These are phyloP conservation scores for Sarcomyxa edulis DNA, from an alignment of 768 basidiomycete genomes.

Conservation along the genomic window DNA sequence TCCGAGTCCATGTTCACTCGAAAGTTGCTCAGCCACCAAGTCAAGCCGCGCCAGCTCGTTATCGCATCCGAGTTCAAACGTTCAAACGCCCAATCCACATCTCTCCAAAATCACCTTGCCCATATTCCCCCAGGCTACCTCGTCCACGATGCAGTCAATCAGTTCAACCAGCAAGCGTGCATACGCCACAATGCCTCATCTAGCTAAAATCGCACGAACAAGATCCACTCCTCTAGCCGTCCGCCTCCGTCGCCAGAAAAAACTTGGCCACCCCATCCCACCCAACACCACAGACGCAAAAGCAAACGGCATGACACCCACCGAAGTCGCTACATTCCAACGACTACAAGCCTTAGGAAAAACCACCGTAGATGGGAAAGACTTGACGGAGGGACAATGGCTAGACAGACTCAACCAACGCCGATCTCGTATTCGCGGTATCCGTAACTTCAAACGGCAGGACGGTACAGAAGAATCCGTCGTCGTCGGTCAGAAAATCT, in stretches of 20 bases:
- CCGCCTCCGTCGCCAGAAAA: constrained; percentile 51
- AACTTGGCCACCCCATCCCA: constrained; percentile 28
- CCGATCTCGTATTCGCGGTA: constrained; percentile 65
- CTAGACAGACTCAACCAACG: constrained; percentile 47
- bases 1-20: too few relatives aligned
- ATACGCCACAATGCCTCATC: constrained; percentile 35
- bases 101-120: too few relatives aligned
- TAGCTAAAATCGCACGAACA: constrained; percentile 52
- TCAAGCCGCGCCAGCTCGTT: too few relatives aligned
- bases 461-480: constrained; percentile 36
- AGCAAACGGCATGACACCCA: constrained; percentile 55
- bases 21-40: too few relatives aligned
- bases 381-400: constrained; percentile 54
- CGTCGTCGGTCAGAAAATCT: constrained; percentile 77
- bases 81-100: not conserved
- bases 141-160: constrained; percentile 33
- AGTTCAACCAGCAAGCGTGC: constrained; percentile 26
- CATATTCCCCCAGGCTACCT: too few relatives aligned
- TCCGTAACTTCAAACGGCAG: constrained; percentile 33
- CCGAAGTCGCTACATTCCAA: constrained; percentile 57
- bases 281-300: constrained; percentile 41
- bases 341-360: constrained; percentile 51
- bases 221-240: constrained; percentile 72
- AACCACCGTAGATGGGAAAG: constrained; percentile 30
- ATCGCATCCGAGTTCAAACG: too few relatives aligned